A percentile compares a stretch with the other conserved stretches of the same genome.
These are phyloP conservation scores for Pythium sp. DNA, from an alignment of 352 stramenopile species.

Conservation along the genomic window DNA sequence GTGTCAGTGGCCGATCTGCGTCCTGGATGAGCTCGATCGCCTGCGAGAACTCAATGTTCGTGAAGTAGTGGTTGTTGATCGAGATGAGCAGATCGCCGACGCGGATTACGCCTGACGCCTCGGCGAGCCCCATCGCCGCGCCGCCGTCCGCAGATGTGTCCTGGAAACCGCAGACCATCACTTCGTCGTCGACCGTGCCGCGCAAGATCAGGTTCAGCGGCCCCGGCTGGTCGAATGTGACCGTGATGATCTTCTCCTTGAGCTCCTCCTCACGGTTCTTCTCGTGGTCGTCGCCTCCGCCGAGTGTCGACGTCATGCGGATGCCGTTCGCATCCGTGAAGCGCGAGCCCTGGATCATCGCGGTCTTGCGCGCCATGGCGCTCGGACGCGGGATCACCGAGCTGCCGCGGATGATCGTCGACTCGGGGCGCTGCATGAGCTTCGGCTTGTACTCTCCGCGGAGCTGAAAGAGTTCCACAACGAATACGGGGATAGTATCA, in stretches of 20 bases:
- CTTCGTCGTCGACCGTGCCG: conserved; percentile 84
- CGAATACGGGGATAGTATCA: background rate
- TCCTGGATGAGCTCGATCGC: conserved; percentile 74
- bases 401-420: conserved; percentile 83
- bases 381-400: conserved; percentile 77
- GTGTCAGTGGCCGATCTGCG: conserved; percentile 64
- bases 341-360: conserved; percentile 56
- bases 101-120: conserved; percentile 72
- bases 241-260: conserved; percentile 87
- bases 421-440: conserved; percentile 84
- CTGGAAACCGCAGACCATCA: conserved; percentile 87
- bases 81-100: conserved; percentile 82
- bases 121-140: conserved; percentile 41
- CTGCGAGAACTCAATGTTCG: conserved; percentile 81
- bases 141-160: conserved; percentile 27
- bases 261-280: conserved; percentile 69
- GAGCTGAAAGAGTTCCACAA: conserved; percentile 29
- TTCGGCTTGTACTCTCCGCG: conserved; percentile 88
- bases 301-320: conserved; percentile 65
- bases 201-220: conserved; percentile 69
- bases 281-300: conserved; percentile 29
- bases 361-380: conserved; percentile 63
- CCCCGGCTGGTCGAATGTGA: conserved; percentile 82
- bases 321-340: conserved; percentile 83
- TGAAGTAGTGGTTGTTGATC: conserved; percentile 88